Conservation (phyloP, 2,329 filamentous ascomycete genomes). For the Cladophialophora bantiana region DNA sequence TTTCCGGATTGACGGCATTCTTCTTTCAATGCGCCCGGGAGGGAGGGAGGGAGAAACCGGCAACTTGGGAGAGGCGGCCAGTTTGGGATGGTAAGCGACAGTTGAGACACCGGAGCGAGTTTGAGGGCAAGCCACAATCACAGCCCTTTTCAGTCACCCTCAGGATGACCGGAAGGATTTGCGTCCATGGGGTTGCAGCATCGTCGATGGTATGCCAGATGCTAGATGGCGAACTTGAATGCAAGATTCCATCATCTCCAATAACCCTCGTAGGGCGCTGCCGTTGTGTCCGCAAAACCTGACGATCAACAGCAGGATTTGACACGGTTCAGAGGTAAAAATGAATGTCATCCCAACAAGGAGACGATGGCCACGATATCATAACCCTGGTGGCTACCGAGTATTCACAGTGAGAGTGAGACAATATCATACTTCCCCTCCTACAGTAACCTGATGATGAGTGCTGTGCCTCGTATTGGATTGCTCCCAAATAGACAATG, state of each 20-base stretch:
- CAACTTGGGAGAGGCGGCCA: conserved; percentile 5
- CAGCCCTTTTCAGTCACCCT: conserved; percentile 5
- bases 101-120: conserved; percentile 13
- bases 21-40: conserved; percentile 13
- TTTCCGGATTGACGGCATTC: conserved; percentile 23
- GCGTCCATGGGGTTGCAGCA: conserved; percentile 13
- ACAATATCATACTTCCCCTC: background rate
- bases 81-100: conserved; percentile 25
- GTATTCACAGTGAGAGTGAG: conserved; percentile 2
- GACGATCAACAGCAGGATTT: conserved; percentile 1
- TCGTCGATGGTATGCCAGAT: conserved; percentile 5
- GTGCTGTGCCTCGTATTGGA: background rate
- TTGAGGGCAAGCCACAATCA: conserved; percentile 26
- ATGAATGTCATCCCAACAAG: background rate
- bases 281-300: background rate
- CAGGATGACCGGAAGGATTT: conserved; percentile 16
- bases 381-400: background rate
- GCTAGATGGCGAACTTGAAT: conserved; percentile 11
- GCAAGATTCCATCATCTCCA: conserved; percentile 24
- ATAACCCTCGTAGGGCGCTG: background rate
- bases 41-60: conserved; percentile 15
- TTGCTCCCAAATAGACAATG: background rate
- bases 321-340: background rate
- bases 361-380: background rate
- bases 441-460: background rate